Evolutionary conservation across 2,329 filamentous ascomycete species (phyloP).

Genomic region (Talaromyces sp.): DNA sequence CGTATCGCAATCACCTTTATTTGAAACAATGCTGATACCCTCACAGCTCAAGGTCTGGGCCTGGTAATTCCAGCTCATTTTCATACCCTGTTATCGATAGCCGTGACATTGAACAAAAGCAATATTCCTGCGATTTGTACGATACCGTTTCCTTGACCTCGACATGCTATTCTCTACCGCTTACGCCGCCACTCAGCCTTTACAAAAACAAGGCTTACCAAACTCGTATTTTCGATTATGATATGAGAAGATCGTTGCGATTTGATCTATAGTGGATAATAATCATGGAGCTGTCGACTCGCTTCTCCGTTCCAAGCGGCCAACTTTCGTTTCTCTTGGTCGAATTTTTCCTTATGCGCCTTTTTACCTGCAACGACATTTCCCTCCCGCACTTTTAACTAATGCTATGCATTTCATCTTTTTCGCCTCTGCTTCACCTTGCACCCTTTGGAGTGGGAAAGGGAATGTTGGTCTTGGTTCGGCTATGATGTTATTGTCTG

Average conservation of each 20-base stretch:
- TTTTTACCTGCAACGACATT: slow-evolving; percentile 22
- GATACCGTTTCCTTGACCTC: slow-evolving; percentile 41
- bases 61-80: slow-evolving; percentile 52
- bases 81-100: slow-evolving; percentile 27
- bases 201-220: slow-evolving; percentile 2
- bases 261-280: background rate
- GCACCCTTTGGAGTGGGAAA: slow-evolving; percentile 16
- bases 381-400: slow-evolving; percentile 17
- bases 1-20: slow-evolving; percentile 37
- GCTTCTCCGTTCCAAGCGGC: background rate
- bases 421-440: slow-evolving; percentile 8
- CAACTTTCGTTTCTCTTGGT: slow-evolving; percentile 19
- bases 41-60: slow-evolving; percentile 81
- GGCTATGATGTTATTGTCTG: slow-evolving; percentile 23
- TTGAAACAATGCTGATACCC: background rate
- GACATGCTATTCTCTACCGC: slow-evolving; percentile 26
- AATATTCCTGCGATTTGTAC: slow-evolving; percentile 32
- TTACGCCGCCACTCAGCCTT: slow-evolving; percentile 16
- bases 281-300: background rate
- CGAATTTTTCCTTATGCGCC: slow-evolving; percentile 20
- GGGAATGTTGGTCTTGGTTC: slow-evolving; percentile 23
- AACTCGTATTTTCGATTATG: slow-evolving; percentile 9
- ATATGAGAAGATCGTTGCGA: slow-evolving; percentile 4
- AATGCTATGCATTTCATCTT: slow-evolving; percentile 21
- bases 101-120: slow-evolving; percentile 18